Conservation (phyloP, 2,329 filamentous ascomycete species). For the Apiospora phragmitis region DNA sequence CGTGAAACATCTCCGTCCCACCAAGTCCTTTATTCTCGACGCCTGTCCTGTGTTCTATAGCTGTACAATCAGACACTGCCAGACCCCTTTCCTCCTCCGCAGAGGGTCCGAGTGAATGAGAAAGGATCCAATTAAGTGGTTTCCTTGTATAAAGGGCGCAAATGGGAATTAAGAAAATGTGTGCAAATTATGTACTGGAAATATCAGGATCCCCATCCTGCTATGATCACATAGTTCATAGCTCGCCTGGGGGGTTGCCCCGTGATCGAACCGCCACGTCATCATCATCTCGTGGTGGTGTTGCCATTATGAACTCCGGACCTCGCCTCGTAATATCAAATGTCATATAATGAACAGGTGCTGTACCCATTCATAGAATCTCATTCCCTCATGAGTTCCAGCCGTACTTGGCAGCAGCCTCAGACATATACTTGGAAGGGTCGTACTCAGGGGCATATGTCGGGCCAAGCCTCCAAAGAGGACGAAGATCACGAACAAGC, state of each 20-base stretch:
- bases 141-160: slow-evolving; percentile 10
- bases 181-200: slow-evolving; percentile 10
- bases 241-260: neutral
- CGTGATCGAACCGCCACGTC: slow-evolving; percentile 6
- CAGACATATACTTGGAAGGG: slow-evolving; percentile 48
- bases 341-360: neutral
- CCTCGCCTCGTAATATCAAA: slow-evolving; percentile 9
- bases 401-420: slow-evolving; percentile 51
- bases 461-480: slow-evolving; percentile 67
- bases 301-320: slow-evolving; percentile 9
- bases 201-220: neutral
- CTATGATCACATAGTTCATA: neutral
- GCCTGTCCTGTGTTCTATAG: slow-evolving; percentile 11
- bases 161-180: neutral
- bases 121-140: slow-evolving; percentile 8
- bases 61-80: slow-evolving; percentile 3
- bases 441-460: slow-evolving; percentile 58
- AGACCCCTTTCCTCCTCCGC: neutral
- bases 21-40: slow-evolving; percentile 7
- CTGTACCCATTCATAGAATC: neutral
- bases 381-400: slow-evolving; percentile 25
- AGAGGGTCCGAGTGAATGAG: neutral
- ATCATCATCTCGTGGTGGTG: slow-evolving; percentile 3
- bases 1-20: slow-evolving; percentile 3
- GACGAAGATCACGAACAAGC: slow-evolving; percentile 66